Evolutionary conservation across 2,329 filamentous ascomycete species (phyloP), one percentile per base, ranked within the genome.

Genomic region (Paracorniculantispora psalliotae): DNA sequence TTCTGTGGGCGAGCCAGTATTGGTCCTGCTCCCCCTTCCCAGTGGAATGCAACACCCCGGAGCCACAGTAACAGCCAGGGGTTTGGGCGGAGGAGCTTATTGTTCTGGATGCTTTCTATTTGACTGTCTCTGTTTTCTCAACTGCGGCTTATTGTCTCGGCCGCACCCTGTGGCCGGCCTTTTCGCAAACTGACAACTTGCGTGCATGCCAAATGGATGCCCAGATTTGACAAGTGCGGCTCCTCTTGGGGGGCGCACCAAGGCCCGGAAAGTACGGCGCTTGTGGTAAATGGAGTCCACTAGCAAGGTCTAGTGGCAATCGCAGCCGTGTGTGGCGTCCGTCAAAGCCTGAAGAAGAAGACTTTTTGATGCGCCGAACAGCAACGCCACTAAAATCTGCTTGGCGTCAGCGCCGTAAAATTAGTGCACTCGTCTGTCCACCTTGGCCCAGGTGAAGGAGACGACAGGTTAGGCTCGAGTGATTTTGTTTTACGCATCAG

Each of bases 241-340:
- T 13, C 25, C n/a, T 46, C 37, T 55, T 44, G 43, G 19, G 41
- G 25, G 30, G 47, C 17, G 47, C 47, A 10, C 47, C 25, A 5
- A 9, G 52, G n/a, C 10, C 44, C 54, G 56, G 48, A 10, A 52
- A 28, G 19, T 30, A 51, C 48, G 47, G 56, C 33, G 26, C 41
- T 47, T 30, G 15, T 23, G 23, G n/a, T 28, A 9, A 56, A 47
- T n/a, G 49, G 48, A 37, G 48, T 53, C 19, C 49, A 43, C 49
- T 47, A 59, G 25, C 49, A 41, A 41, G 49, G 57, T 41, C 53
- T 53, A 46, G 49, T 39, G 57, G 35, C 49, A 23, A 48, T 59
- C 49, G 56, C 26, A 28, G 39, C 41, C 57, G 41, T 37, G 33
- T 19, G 57, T 59, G 57, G 57, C 57, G 57, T 25, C 49, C 28